phyloP scores from a whole-genome alignment of 208 protist species.

The Trypanosomatidae sp. region DNA sequence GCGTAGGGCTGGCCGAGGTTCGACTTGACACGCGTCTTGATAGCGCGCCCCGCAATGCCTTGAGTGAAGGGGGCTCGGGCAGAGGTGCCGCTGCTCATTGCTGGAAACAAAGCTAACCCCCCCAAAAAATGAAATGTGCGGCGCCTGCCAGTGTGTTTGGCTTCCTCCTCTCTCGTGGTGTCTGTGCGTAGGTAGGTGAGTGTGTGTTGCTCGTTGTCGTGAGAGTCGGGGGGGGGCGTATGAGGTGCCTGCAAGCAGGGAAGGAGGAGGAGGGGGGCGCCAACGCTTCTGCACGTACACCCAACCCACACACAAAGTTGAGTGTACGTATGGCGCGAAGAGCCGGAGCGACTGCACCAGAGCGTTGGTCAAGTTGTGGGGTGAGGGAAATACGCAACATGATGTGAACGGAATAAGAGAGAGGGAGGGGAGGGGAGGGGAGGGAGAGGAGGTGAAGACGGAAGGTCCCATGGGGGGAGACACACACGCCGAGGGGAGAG shows the following conservation, averaged over 20 bases:
- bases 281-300: neutral
- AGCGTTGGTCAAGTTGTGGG: neutral
- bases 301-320: neutral
- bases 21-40: conserved; percentile 76
- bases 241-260: neutral
- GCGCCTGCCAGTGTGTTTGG: neutral
- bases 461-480: too few species aligned
- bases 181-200: neutral
- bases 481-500: neutral
- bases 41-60: conserved; percentile 45
- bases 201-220: neutral
- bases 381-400: neutral
- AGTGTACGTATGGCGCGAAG: neutral
- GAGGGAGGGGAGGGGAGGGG: neutral
- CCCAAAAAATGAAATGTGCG: neutral
- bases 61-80: conserved; percentile 30
- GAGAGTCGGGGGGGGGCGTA: neutral
- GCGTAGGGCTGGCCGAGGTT: conserved; percentile 68
- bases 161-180: neutral
- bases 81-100: conserved; percentile 5
- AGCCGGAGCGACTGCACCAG: neutral
- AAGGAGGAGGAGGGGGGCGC: neutral
- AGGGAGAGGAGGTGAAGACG: neutral
- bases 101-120: neutral
- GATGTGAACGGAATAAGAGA: neutral